These are phyloP conservation scores for Epichloe elymi DNA, from an alignment of 2,329 filamentous ascomycete genomes.

Conservation along the genomic window DNA sequence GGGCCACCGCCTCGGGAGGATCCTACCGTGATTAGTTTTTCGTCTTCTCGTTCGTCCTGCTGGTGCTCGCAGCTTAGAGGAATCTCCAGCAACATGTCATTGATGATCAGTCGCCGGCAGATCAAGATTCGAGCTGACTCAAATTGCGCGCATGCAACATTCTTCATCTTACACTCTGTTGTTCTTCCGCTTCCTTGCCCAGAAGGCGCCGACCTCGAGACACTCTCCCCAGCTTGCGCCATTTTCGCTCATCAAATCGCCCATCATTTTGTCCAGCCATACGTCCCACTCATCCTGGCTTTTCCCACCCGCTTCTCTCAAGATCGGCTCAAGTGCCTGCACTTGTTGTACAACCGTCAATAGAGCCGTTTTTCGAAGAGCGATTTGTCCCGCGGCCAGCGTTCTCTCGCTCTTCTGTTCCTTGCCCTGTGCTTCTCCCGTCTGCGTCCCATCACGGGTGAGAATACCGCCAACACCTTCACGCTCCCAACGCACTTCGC, in stretches of 20 bases:
- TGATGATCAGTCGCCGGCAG: background rate
- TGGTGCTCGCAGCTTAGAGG: background rate
- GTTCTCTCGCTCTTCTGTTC: conserved; percentile 28
- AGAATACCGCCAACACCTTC: conserved; percentile 54
- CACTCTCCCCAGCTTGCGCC: conserved; percentile 77
- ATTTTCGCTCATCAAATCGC: conserved; percentile 65
- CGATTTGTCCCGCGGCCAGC: conserved; percentile 55
- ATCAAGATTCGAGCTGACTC: background rate
- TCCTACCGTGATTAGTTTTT: background rate
- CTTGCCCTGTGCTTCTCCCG: conserved; percentile 40
- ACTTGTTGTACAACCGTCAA: conserved; percentile 72
- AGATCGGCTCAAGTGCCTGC: conserved; percentile 68
- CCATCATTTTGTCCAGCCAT: conserved; percentile 81
- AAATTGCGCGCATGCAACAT: background rate
- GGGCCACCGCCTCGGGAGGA: background rate
- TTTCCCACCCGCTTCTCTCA: conserved; percentile 74
- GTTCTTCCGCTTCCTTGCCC: conserved; percentile 55
- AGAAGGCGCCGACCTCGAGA: conserved; percentile 76
- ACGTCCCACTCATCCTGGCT: conserved; percentile 84
- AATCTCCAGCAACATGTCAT: background rate
- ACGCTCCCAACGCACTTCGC: conserved; percentile 76
- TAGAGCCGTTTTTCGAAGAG: conserved; percentile 67
- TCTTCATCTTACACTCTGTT: background rate
- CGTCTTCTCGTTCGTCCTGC: background rate
- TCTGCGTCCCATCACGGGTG: conserved; percentile 47